Evolutionary conservation across 2,329 filamentous ascomycete genomes (phyloP).

Genomic region (Diplocarpon rosae): DNA sequence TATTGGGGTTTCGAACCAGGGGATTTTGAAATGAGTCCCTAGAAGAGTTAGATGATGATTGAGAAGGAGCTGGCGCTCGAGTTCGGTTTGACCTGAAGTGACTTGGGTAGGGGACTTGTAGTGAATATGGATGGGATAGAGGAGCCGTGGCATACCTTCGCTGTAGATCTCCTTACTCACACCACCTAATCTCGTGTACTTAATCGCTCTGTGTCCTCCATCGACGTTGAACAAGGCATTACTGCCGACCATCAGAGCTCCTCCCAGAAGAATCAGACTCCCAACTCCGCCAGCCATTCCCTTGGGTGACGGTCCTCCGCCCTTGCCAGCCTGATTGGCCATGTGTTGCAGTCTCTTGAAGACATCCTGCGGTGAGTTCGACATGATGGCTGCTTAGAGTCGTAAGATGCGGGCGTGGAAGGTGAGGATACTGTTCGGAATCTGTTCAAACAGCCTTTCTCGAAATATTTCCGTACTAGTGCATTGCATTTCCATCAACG

Average conservation of each 20-base stretch:
- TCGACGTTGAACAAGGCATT: constrained; percentile 70
- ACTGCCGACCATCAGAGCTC: constrained; percentile 43
- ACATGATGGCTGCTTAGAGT: constrained; percentile 18
- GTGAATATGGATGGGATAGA: not conserved
- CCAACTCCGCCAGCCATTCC: constrained; percentile 43
- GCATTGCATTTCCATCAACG: constrained; percentile 14
- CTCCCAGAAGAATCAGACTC: constrained; percentile 41
- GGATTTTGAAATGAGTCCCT: constrained; percentile 89
- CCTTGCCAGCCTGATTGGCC: constrained; percentile 44
- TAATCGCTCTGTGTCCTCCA: constrained; percentile 97
- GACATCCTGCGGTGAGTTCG: constrained; percentile 49
- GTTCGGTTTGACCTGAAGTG: too few species aligned
- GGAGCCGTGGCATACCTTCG: constrained; percentile 54
- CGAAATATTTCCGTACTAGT: too few species aligned
- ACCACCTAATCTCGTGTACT: constrained; percentile 86
- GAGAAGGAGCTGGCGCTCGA: too few species aligned
- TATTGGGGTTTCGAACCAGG: constrained; percentile 95
- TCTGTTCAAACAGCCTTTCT: too few species aligned
- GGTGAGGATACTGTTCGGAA: too few species aligned
- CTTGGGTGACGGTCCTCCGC: constrained; percentile 35
- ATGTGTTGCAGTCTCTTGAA: constrained; percentile 51
- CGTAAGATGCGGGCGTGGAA: not conserved
- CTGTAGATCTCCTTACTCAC: constrained; percentile 92
- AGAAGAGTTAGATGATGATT: not conserved
- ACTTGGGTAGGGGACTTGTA: too few species aligned